Evolutionary conservation across 345 rosid species (phyloP).

Genomic region (Gossypium rotundifolium): DNA sequence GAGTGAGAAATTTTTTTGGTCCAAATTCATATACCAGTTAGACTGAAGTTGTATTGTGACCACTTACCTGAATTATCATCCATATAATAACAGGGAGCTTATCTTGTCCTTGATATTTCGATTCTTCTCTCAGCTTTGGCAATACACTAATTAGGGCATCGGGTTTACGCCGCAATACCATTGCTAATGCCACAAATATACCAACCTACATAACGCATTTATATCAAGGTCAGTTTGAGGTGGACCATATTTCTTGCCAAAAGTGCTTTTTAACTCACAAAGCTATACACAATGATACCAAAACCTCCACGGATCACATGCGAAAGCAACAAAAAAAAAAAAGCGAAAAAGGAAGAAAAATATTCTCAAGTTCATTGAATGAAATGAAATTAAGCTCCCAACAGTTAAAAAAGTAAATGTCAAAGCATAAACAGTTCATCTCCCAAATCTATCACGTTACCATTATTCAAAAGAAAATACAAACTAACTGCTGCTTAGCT

Average conservation of each 20-base stretch:
- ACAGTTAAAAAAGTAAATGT: background rate
- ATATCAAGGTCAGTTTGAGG: background rate
- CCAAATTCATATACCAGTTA: background rate
- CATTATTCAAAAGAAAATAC: background rate
- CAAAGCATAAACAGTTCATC: background rate
- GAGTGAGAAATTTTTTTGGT: background rate
- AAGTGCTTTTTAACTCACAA: background rate
- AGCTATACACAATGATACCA: background rate
- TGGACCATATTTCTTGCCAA: background rate
- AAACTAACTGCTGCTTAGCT: background rate
- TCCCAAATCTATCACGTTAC: background rate
- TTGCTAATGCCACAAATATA: slow-evolving; percentile 64
- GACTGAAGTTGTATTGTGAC: background rate
- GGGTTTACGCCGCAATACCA: slow-evolving; percentile 71
- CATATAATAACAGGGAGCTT: slow-evolving; percentile 62
- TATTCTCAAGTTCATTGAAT: background rate
- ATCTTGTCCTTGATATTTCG: slow-evolving; percentile 75
- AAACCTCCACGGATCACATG: background rate
- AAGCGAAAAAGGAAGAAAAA: background rate
- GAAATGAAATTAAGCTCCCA: slow-evolving; percentile 1
- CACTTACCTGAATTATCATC: slow-evolving; percentile 67
- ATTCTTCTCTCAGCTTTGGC: slow-evolving; percentile 50
- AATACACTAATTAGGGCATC: slow-evolving; percentile 53
- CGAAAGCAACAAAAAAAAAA: background rate
- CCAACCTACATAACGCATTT: slow-evolving; percentile 45